Base-by-base conservation (phyloP, 495 filamentous ascomycete species). In the Talaromyces thailandensis region DNA sequence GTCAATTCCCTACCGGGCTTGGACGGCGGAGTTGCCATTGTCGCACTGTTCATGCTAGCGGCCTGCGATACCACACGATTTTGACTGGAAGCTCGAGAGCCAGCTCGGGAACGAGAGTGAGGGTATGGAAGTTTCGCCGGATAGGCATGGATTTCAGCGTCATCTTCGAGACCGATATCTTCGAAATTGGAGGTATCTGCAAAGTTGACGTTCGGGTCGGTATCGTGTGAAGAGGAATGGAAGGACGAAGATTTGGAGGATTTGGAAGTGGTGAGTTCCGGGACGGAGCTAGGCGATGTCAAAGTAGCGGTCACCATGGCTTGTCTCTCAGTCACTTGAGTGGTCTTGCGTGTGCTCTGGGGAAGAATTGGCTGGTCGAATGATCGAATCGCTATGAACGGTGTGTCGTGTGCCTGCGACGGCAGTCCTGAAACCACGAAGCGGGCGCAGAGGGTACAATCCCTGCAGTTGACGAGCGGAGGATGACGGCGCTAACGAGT, bases 221-320 rank as follows among this genome's bases (percentile, higher is more conserved):
- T 87, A 51, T 74, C 68, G 52, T 85, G 83, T 28, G 88, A 85
- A 14, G 88, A 89, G 16, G 90, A 95, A 65, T 86, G 86, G 63
- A 92, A 86, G n/a, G 92, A 94, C 16, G 91, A 94, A 35, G 88
- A 90, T 70, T 95, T 94, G 62, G 91, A 95, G 62, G 90, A 94
- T 69, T 91, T 93, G 50, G 91, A 95, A 56, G 85, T 83, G 64
- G 87, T 91, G 69, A 96, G 81, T 63, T 90, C 89, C 64, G 92
- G 92, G 45, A 91, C 91, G 63, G 90, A 94, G 69, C 84, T 86
- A 45, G 91, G 91, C 66, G 82, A 79, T 31, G 78, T 77, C 59
- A 70, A 69, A 66, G 73, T 68, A 21, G 59, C 45, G 26, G 59
- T 32, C 25, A 45, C 59, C 59, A 61, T 61, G 43, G 24, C 26